Percentiles rank a stretch among this genome's conserved stretches.
phyloP scores from a whole-genome alignment of 805 yeast genomes.

The Pichia thaimueangensis region DNA sequence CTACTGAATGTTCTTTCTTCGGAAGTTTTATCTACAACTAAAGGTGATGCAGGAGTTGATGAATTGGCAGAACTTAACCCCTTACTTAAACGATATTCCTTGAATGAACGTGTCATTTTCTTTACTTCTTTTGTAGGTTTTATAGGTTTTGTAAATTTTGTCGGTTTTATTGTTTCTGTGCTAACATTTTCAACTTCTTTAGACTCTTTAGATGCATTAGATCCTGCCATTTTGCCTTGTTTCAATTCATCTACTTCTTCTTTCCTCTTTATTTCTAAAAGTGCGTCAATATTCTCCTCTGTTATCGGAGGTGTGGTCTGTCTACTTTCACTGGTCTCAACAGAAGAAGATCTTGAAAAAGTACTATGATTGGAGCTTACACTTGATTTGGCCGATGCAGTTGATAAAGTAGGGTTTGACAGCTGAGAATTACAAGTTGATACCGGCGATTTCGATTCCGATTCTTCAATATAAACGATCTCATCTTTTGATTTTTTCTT shows the following conservation, averaged over 20 bases:
- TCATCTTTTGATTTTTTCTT: background rate
- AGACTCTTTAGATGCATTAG: background rate
- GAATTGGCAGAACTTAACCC: background rate
- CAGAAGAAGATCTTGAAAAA: conserved; percentile 3
- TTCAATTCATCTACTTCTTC: background rate
- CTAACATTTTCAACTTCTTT: background rate
- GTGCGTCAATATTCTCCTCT: background rate
- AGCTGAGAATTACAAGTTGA: background rate
- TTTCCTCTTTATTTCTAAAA: background rate
- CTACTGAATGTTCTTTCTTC: too few species aligned
- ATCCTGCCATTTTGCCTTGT: too few species aligned
- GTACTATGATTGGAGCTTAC: background rate
- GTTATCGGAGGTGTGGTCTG: background rate
- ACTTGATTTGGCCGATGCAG: conserved; percentile 5
- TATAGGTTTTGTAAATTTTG: too few species aligned
- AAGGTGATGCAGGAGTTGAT: background rate
- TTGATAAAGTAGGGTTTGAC: background rate
- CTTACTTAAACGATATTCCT: conserved; percentile 5
- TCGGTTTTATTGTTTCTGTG: too few species aligned
- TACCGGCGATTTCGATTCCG: background rate
- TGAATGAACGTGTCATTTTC: conserved; percentile 1
- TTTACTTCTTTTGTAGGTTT: background rate
- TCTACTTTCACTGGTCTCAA: conserved; percentile 1
- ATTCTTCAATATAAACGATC: background rate
- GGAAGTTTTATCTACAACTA: too few species aligned